phyloP scores from a whole-genome alignment of 495 filamentous ascomycete genomes.

The Penicillium roqueforti region DNA sequence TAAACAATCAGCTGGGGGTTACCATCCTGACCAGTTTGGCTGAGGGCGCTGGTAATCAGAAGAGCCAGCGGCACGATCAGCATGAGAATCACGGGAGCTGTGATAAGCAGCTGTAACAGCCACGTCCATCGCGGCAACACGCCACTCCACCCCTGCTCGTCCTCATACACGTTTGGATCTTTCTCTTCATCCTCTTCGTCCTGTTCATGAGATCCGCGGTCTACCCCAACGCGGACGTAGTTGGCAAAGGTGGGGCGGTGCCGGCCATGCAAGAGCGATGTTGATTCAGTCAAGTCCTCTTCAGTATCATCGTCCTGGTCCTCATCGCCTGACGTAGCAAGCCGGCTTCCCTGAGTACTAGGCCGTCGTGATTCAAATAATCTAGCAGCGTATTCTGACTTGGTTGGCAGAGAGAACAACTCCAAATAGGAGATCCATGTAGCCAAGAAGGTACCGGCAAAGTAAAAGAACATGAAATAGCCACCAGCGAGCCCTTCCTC shows the following conservation, averaged over 20 bases:
- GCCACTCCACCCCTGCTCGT: constrained; percentile 82
- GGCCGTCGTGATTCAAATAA: constrained; percentile 32
- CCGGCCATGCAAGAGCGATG: constrained; percentile 65
- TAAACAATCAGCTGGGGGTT: constrained; percentile 63
- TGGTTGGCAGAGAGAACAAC: constrained; percentile 71
- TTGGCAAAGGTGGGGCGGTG: constrained; percentile 70
- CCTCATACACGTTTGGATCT: constrained; percentile 55
- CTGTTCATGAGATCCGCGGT: constrained; percentile 29
- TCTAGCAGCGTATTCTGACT: constrained; percentile 54
- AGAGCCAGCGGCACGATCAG: constrained; percentile 70
- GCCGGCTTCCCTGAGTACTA: constrained; percentile 42
- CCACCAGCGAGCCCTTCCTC: constrained; percentile 66
- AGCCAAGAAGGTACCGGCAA: constrained; percentile 68
- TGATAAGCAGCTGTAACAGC: constrained; percentile 77
- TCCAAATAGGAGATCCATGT: constrained; percentile 71
- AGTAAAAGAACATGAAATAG: constrained; percentile 81
- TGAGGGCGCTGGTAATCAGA: constrained; percentile 63
- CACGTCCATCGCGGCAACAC: constrained; percentile 77
- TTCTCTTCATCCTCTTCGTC: constrained; percentile 32
- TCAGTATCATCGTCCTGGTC: constrained; percentile 43
- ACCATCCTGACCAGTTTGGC: constrained; percentile 80
- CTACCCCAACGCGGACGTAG: constrained; percentile 47
- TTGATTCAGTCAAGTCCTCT: constrained; percentile 67
- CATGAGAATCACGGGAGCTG: constrained; percentile 71
- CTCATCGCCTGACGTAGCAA: constrained; percentile 31